These are phyloP conservation scores for Benincasa hispida DNA, from an alignment of 306 rosid genomes.

Conservation along the genomic window DNA sequence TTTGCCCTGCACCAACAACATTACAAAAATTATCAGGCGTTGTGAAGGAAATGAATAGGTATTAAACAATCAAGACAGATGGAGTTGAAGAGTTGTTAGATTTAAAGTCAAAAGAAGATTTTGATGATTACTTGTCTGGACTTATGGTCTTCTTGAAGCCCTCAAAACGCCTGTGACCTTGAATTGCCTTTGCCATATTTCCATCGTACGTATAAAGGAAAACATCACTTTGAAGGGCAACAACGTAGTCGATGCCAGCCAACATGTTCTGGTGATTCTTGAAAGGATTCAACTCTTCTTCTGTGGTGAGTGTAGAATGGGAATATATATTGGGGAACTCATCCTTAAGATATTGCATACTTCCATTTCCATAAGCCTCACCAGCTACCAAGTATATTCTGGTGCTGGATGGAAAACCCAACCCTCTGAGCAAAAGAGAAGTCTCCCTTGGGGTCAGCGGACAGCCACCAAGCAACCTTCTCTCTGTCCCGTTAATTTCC, in stretches of 20 bases:
- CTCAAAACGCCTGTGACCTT: constrained; percentile 94
- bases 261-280: constrained; percentile 90
- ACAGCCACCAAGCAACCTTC: constrained; percentile 92
- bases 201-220: constrained; percentile 89
- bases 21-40: not conserved
- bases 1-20: constrained; percentile 51
- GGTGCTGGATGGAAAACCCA: constrained; percentile 66
- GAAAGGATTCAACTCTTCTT: constrained; percentile 65
- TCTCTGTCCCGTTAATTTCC: constrained; percentile 87
- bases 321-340: constrained; percentile 79
- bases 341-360: constrained; percentile 76
- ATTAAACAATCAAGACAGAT: constrained; percentile 7
- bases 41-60: not conserved
- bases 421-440: constrained; percentile 71
- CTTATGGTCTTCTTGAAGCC: constrained; percentile 82
- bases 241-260: constrained; percentile 93
- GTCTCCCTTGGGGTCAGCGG: constrained; percentile 94
- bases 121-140: constrained; percentile 74
- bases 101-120: constrained; percentile 6
- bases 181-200: constrained; percentile 99
- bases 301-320: constrained; percentile 61
- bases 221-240: constrained; percentile 79
- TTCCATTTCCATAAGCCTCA: constrained; percentile 77
- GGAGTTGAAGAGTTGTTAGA: not conserved
- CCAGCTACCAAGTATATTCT: constrained; percentile 91